These are phyloP conservation scores for Mucor lusitanicus DNA, from an alignment of 371 early-diverging fungal genomes.

Conservation along the genomic window DNA sequence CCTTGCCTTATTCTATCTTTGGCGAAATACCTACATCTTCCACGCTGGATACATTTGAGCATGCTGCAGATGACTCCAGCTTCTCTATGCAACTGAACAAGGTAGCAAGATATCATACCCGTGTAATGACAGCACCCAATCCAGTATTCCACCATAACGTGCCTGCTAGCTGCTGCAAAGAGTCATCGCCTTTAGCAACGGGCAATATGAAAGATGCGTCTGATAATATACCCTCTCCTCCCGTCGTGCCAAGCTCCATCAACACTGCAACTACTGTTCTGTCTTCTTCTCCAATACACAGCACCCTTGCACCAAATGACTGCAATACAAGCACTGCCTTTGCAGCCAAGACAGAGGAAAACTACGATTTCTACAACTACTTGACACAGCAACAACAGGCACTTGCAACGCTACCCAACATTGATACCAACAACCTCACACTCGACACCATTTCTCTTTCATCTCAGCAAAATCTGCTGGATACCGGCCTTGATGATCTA, in stretches of 20 bases:
- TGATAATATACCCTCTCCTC: not conserved
- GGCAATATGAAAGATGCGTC: not conserved
- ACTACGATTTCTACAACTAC: conserved; percentile 11
- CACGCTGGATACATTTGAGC: conserved; percentile 10
- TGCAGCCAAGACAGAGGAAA: not conserved
- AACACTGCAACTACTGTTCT: not conserved
- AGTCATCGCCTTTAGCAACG: not conserved
- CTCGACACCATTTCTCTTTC: not conserved
- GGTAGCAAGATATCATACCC: conserved; percentile 17
- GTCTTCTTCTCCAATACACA: not conserved
- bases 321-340: not conserved
- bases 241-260: not conserved
- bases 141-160: not conserved
- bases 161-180: not conserved
- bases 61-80: not conserved
- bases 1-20: conserved; percentile 36
- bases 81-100: conserved; percentile 11
- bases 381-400: conserved; percentile 7
- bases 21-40: conserved; percentile 24
- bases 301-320: no score
- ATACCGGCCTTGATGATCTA: not conserved
- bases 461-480: not conserved
- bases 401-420: not conserved
- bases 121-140: conserved; percentile 35
- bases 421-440: conserved; percentile 8